Percentiles rank a stretch among this genome's conserved stretches.
phyloP scores from a whole-genome alignment of 2,329 filamentous ascomycete genomes.

The Huntiella decipiens region DNA sequence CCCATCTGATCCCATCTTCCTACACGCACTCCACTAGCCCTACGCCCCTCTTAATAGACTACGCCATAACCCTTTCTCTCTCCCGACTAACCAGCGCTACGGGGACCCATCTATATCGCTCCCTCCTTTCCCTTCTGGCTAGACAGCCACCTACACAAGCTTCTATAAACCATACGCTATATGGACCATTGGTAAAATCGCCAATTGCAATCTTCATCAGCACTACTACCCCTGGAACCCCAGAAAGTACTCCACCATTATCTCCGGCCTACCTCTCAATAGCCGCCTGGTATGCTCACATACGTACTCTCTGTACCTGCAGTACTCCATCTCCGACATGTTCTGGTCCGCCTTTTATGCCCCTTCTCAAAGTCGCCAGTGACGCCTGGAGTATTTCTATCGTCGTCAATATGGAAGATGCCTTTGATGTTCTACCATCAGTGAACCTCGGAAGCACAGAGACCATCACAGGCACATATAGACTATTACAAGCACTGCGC shows the following conservation, averaged over 20 bases:
- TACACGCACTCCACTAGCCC: neutral
- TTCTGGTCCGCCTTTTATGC: slow-evolving; percentile 7
- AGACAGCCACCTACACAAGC: neutral
- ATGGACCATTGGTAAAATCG: slow-evolving; percentile 7
- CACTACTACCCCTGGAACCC: slow-evolving; percentile 1
- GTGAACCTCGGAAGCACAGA: slow-evolving; percentile 10
- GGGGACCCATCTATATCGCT: slow-evolving; percentile 6
- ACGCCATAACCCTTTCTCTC: slow-evolving; percentile 5
- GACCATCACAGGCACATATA: slow-evolving; percentile 8
- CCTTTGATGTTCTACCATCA: slow-evolving; percentile 8
- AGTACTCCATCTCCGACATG: slow-evolving; percentile 5
- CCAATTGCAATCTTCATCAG: slow-evolving; percentile 7
- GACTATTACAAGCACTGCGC: slow-evolving; percentile 6
- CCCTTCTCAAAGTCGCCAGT: slow-evolving; percentile 5
- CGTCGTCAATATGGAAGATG: slow-evolving; percentile 9
- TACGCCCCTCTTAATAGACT: slow-evolving; percentile 7
- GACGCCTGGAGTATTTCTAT: slow-evolving; percentile 8
- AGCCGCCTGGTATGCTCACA: slow-evolving; percentile 4
- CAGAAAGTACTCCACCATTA: neutral
- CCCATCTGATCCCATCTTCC: slow-evolving; percentile 1
- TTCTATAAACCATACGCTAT: slow-evolving; percentile 9
- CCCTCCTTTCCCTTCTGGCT: slow-evolving; percentile 2
- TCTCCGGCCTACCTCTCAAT: slow-evolving; percentile 4
- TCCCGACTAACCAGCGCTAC: slow-evolving; percentile 1
- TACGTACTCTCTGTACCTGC: slow-evolving; percentile 8